Base-by-base conservation (phyloP, 495 filamentous ascomycete genomes). In the Recurvomyces mirabilis region DNA sequence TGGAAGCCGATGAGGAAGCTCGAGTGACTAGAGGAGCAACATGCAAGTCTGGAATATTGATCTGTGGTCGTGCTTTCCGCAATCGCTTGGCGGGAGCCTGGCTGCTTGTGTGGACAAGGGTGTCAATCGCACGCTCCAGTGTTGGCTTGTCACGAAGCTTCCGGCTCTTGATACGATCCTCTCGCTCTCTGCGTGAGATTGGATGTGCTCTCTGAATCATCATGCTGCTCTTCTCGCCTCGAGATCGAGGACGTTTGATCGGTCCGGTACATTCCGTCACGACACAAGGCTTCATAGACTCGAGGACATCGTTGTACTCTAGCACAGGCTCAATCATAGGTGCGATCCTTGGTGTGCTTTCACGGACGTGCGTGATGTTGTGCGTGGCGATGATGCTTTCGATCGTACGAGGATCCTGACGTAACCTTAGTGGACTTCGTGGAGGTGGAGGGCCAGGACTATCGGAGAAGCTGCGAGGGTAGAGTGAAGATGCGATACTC, bases 101-200 rank as follows among this genome's bases (percentile, higher is more conserved):
- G 7, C 7, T n/a, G 7, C 7, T 14, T 25, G 21, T 24, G 18
- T 43, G 37, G 35, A 42, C 50, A 5, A 38, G 22, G 2, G 30
- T 12, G 17, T 47, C 56, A 21, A 47, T 44, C 1, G 44, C 38
- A 11, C 14, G 32, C 9, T 30, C 20, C 5, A 32, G 3, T 22
- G 24, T 15, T 20, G 41, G 28, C 17, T 41, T 41, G 29, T 61
- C 56, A 14, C 56, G 56, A 17, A 59, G 36, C 38, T 59, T 61
- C 6, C 56, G 50, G n/a, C 41, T 44, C 13, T 47, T 36, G 14
- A 47, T 55, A 4, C 47, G 26, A 19, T 59, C 51, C 15, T 54
- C 54, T 0, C 56, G 42, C 28, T 48, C 41, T 41, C 47, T 39
- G 31, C 50, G 46, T 1, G 36, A 41, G 25, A 19, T 23, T 5